Evolutionary conservation across 192 early-diverging fungal genomes (phyloP), one percentile per base, ranked within the genome.

Genomic region (Gonapodya sp.): DNA sequence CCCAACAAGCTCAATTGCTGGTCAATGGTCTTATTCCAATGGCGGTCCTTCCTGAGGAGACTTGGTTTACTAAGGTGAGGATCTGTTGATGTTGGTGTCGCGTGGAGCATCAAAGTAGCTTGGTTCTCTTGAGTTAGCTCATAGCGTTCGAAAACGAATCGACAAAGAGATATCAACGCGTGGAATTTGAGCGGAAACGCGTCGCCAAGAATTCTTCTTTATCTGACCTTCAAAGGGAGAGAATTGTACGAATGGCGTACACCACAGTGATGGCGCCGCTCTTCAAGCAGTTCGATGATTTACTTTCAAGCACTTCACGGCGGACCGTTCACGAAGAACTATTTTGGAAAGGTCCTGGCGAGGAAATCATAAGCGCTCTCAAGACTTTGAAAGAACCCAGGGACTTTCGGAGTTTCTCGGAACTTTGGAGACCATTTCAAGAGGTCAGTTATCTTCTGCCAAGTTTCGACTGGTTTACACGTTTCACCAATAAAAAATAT

Each of bases 251-350:
- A 1, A 87, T 89, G 18, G 89, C 84, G 16, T 92, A 93, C 73
- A 83, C 84, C 1, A 87, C 85, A 1, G 80, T 91, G 2, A 83
- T 95, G 80, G 86, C 87, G 31, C 93, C 93, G 30, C 77, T 94
- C 0, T 73, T 94, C 36, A 75, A 37, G 0, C 79, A 84, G 2
- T 79, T 95, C 33, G 91, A 93, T 73, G 86, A 87, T 24, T 36
- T 94, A 24, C 81, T 85, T 32, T 84, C 84, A 30, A 79, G 73
- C 18, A 93, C 92, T 2, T 79, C 86, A 30, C 64, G 73, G 0
- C 46, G 80, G 2, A 92, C 91, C 14, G 84, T 83, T 14, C 94
- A 95, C 85, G 94, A 95, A 83, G 79, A 84, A 0, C 91, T 89
- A 91, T 95, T 96, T 81, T 33, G 81, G 18, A 78, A 89, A 0